A percentile compares a stretch with the other conserved stretches of the same genome.
Conservation (phyloP, 1,284 basidiomycete genomes). For the Gomphus bonarii region DNA sequence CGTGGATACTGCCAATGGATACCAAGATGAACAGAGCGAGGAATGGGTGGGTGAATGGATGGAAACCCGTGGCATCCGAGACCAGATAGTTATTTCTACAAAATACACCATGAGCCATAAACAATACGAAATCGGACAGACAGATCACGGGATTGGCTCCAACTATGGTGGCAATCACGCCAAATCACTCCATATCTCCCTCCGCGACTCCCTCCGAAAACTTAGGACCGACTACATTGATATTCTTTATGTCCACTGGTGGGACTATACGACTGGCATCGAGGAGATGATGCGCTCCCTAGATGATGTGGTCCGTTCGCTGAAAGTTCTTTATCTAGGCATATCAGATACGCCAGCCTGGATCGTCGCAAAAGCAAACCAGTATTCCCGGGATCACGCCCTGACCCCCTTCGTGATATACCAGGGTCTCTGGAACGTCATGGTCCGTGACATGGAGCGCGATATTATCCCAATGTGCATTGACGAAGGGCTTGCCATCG, state of each 20-base stretch:
- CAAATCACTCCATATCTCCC: conserved; percentile 10
- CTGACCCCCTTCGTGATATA: conserved; percentile 14
- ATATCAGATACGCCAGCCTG: conserved; percentile 20
- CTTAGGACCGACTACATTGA: conserved; percentile 33
- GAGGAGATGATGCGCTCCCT: conserved; percentile 46
- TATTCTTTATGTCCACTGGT: conserved; percentile 31
- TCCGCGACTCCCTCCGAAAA: conserved; percentile 31
- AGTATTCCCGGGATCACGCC: conserved; percentile 16
- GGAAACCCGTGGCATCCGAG: conserved; percentile 23
- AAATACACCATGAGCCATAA: conserved; percentile 26
- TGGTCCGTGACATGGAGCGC: conserved; percentile 22
- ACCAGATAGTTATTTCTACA: conserved; percentile 29
- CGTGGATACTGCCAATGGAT: conserved; percentile 28
- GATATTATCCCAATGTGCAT: conserved; percentile 25
- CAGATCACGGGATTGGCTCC: conserved; percentile 14
- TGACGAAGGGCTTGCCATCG: conserved; percentile 16
- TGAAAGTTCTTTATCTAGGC: conserved; percentile 42
- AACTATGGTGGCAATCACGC: conserved; percentile 28
- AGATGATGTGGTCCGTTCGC: conserved; percentile 31
- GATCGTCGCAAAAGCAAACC: conserved; percentile 9
- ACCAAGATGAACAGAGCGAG: conserved; percentile 15
- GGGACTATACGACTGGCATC: conserved; percentile 41
- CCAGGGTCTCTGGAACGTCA: conserved; percentile 23
- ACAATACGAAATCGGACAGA: conserved; percentile 14
- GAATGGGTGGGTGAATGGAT: conserved; percentile 23